Evolutionary conservation across 208 protist genomes (phyloP), one percentile per base, ranked within the genome.

Genomic region (Blechomonas ayalai): DNA sequence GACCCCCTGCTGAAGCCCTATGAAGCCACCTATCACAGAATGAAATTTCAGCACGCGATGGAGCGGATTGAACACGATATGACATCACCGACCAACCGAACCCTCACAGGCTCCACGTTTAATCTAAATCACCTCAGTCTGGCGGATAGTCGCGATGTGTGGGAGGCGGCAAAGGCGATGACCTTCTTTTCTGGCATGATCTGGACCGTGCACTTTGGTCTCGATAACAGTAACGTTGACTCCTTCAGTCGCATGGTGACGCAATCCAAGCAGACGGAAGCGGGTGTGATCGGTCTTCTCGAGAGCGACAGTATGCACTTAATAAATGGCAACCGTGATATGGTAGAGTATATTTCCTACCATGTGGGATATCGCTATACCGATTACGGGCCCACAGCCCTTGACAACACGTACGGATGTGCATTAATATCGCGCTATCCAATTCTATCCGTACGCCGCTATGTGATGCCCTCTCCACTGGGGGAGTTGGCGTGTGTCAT

Each of bases 371-470:
- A 73, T 48, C 57, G 40, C 15, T 85, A 86, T 53, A 85, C 73
- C 4, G 73, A 84, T 63, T 85, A 86, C 64, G 81, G 75, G 24
- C 76, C 76, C 0, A 85, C 81, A 0, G 59, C 55, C 6, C 55
- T 90, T 10, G 81, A 90, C 63, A 83, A 83, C 61, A 90, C 76
- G 1, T 86, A 79, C 62, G 81, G 81, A 33, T 90, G 81, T 59
- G 74, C 73, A 4, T 34, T 90, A 19, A 67, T 86, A 44, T 84
- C 81, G 6, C 73, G 75, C 55, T 90, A 86, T 41, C 81, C 81
- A 0, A 83, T 90, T 27, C 25, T 56, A 28, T 27, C 27, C 16
- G 65, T 85, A 4, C 65, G 49, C n/a, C 81, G 76, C 33, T 90
- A 90, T 53, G 70, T 82, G 32, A 46, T 77, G 28, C 81, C 81